Base-by-base conservation (phyloP, 2,329 filamentous ascomycete species). In the Microsporum ferrugineum region DNA sequence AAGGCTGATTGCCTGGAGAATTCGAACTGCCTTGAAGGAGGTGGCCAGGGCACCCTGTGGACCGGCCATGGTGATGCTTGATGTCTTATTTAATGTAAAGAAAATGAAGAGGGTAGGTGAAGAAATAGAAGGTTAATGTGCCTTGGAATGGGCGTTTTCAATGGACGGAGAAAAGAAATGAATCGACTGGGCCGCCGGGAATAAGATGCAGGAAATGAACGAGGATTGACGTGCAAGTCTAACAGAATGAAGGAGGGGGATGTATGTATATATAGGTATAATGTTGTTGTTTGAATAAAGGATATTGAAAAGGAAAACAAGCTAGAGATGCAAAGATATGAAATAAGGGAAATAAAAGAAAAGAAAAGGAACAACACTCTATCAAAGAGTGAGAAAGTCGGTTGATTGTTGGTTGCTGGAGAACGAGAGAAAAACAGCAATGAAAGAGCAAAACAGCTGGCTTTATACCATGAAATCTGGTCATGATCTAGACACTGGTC, bases 1-100 rank as follows among this genome's bases (percentile, higher is more conserved):
- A 70, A 96, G 86, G 31, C 83, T 84, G 64, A 88, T 75, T 63
- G 84, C 80, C 71, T 95, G 86, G 66, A 91, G 79, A 62, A 81
- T 79, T 56, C 91, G 86, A 66, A 87, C 82, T 66, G 84, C 78
- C 62, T 88, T 84, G 77, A 95, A 95, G 67, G 87, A 88, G 68
- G 87, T 84, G 72, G 88, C 89, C 66, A 94, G 77, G 71, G 87
- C 87, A 68, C 88, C 87, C 77, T 74, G 80, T 74, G 73, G 83
- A 57, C 79, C 71, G 71, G 77, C 74, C 79, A 82, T 82, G 5
- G 67, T 79, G 69, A 59, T n/a, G 38, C 8, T 39, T 36, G 23
- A 57, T 5, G 12, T 8, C 7, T 17, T 29, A 17, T 55, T 36
- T 7, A 6, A 17, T 23, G 31, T 29, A 29, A 14, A 34, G 34